Base-by-base conservation (phyloP, 768 basidiomycete genomes). In the Podaxis sp. region DNA sequence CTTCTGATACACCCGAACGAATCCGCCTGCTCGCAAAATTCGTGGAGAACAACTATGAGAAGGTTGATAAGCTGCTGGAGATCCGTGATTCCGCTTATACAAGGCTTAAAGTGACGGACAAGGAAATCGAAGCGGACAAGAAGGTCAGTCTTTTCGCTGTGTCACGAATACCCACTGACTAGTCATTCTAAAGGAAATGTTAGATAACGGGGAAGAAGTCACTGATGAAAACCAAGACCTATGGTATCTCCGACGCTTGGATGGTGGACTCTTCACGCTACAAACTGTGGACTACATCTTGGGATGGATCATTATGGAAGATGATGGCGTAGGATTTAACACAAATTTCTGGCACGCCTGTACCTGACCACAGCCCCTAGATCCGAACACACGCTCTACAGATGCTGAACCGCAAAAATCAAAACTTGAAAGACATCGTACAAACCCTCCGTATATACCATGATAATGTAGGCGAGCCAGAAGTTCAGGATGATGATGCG, bases 231-330 rank as follows among this genome's bases (percentile, higher is more conserved):
- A 89, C 61, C 87, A 90, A 65, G 88, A 92, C 32, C 64, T 81
- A 16, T 90, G 87, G 79, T 98, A 98, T 76, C 76, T 97, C n/a
- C 85, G 88, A 35, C 83, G 90, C 57, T 74, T 98, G 37, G 94
- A 97, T 60, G 86, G 87, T 1, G 97, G 97, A 0, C 73, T 97
- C 47, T 94, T 91, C 69, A 90, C 89, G 1, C 73, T 98, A 6
- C 96, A 98, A 68, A 93, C 88, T 16, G 83, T 93, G 42, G 96
- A 98, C 72, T 98, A 95, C 66, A 90, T 98, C 62, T 74, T 98
- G 40, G 94, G 91, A 4, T 99, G 97, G 97, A 74, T 98, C 27
- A 82, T 86, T 58, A 95, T 98, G 95, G 97, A 99, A 74, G 96
- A 98, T 66, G 96, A 98, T 67, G 97, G 96, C 38, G 97, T 97